These are phyloP conservation scores for Shiraia sp. DNA, from an alignment of 2,329 filamentous ascomycete species.

Conservation along the genomic window DNA sequence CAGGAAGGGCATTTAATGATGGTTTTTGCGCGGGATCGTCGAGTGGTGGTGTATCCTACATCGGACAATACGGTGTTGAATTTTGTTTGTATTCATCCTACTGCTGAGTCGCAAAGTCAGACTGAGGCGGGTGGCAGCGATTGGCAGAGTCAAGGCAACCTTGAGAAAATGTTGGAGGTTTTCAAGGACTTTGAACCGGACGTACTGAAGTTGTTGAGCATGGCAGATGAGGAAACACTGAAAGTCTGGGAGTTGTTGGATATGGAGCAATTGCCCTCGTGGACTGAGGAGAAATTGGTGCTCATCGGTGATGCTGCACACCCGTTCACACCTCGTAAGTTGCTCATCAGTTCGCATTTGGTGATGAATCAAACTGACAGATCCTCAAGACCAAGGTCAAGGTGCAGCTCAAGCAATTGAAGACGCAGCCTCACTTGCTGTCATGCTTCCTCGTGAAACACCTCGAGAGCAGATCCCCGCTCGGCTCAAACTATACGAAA, in stretches of 20 bases:
- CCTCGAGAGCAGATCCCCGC: slow-evolving; percentile 53
- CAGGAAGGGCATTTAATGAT: slow-evolving; percentile 49
- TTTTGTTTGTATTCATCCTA: slow-evolving; percentile 50
- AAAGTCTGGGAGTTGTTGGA: slow-evolving; percentile 53
- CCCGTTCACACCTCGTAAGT: slow-evolving; percentile 64
- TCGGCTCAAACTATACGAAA: slow-evolving; percentile 63
- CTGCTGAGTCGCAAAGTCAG: slow-evolving; percentile 30
- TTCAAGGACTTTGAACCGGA: slow-evolving; percentile 44
- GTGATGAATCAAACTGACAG: too few species aligned
- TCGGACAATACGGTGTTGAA: slow-evolving; percentile 53
- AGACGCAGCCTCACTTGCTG: slow-evolving; percentile 63
- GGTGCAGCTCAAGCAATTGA: slow-evolving; percentile 69
- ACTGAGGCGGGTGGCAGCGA: slow-evolving; percentile 17
- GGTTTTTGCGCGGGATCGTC: slow-evolving; percentile 48
- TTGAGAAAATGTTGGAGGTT: slow-evolving; percentile 46
- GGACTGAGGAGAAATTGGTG: slow-evolving; percentile 58
- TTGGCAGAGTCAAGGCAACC: slow-evolving; percentile 45
- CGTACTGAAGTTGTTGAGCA: slow-evolving; percentile 42
- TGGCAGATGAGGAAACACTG: slow-evolving; percentile 43
- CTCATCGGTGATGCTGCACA: slow-evolving; percentile 71
- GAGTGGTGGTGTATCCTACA: slow-evolving; percentile 55
- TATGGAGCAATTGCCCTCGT: slow-evolving; percentile 62
- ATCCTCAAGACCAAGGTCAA: slow-evolving; percentile 57
- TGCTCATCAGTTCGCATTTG: neutral
- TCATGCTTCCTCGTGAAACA: slow-evolving; percentile 57